These are phyloP conservation scores for Pholiota adiposa DNA, from an alignment of 1,284 basidiomycete genomes.

Conservation along the genomic window DNA sequence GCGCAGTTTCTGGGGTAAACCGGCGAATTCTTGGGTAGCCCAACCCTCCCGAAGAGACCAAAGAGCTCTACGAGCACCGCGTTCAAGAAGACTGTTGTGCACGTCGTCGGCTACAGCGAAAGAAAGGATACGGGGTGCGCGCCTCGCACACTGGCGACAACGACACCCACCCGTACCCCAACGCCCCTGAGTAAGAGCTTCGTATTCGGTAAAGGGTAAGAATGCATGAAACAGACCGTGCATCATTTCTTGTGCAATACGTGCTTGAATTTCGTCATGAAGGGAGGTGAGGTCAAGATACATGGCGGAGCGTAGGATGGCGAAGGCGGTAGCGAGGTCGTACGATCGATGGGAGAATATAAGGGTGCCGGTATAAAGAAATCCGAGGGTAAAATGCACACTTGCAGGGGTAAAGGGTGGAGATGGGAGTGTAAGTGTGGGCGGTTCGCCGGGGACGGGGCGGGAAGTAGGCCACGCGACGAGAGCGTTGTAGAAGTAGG, in stretches of 20 bases:
- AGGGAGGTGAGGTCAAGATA: slow-evolving; percentile 85
- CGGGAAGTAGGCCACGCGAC: slow-evolving; percentile 54
- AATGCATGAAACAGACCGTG: slow-evolving; percentile 88
- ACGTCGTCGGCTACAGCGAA: slow-evolving; percentile 81
- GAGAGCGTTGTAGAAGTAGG: slow-evolving; percentile 84
- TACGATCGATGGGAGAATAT: slow-evolving; percentile 92
- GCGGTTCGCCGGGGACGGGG: slow-evolving; percentile 42
- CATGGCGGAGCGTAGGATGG: slow-evolving; percentile 83
- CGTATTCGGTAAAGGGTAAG: slow-evolving; percentile 76
- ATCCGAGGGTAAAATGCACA: slow-evolving; percentile 93
- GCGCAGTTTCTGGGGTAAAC: slow-evolving; percentile 67
- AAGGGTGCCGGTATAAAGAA: slow-evolving; percentile 93
- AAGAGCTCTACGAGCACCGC: slow-evolving; percentile 78
- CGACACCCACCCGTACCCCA: slow-evolving; percentile 82
- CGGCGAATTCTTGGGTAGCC: slow-evolving; percentile 80
- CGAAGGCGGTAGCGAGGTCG: slow-evolving; percentile 90
- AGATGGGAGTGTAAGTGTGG: slow-evolving; percentile 76
- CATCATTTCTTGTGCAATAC: slow-evolving; percentile 85
- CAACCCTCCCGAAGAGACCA: slow-evolving; percentile 83
- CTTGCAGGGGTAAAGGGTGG: slow-evolving; percentile 96
- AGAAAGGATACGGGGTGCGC: slow-evolving; percentile 80
- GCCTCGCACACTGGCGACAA: slow-evolving; percentile 79
- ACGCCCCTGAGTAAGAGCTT: slow-evolving; percentile 66
- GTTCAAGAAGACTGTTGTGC: slow-evolving; percentile 70
- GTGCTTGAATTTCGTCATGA: slow-evolving; percentile 79